Evolutionary conservation across 2,329 filamentous ascomycete genomes (phyloP).

Genomic region (Colletotrichum australisinense): DNA sequence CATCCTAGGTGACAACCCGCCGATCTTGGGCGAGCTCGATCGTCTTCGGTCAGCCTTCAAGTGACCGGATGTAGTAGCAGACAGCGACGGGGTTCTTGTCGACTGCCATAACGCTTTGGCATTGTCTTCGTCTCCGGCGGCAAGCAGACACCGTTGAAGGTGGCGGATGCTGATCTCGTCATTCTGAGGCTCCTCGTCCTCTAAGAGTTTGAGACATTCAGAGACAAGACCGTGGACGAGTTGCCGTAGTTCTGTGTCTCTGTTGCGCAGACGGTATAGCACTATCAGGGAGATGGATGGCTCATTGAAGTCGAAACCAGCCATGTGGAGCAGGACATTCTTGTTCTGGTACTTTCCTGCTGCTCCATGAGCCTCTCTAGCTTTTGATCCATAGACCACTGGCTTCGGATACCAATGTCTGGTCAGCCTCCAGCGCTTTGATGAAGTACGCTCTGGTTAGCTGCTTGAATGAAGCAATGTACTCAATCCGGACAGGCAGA

Average conservation of each 20-base stretch:
- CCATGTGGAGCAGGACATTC: slow-evolving; percentile 53
- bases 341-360: slow-evolving; percentile 51
- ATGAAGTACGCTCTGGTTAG: slow-evolving; percentile 49
- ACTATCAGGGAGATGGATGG: slow-evolving; percentile 53
- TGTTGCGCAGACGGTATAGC: slow-evolving; percentile 48
- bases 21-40: slow-evolving; percentile 27
- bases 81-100: slow-evolving; percentile 45
- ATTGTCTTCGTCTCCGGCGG: slow-evolving; percentile 49
- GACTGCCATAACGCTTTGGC: slow-evolving; percentile 52
- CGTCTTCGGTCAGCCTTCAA: slow-evolving; percentile 35
- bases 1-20: slow-evolving; percentile 28
- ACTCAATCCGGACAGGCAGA: slow-evolving; percentile 51
- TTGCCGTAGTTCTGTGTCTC: slow-evolving; percentile 40
- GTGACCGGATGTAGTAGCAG: slow-evolving; percentile 44
- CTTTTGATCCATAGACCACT: slow-evolving; percentile 47
- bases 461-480: slow-evolving; percentile 53
- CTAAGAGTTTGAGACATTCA: slow-evolving; percentile 51
- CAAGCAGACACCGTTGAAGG: slow-evolving; percentile 51
- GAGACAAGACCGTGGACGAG: slow-evolving; percentile 48
- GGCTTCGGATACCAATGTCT: slow-evolving; percentile 37
- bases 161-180: slow-evolving; percentile 56
- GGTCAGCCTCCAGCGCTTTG: slow-evolving; percentile 30
- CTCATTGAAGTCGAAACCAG: slow-evolving; percentile 54
- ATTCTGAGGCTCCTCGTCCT: slow-evolving; percentile 54
- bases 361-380: slow-evolving; percentile 50